phyloP scores from a whole-genome alignment of 1,284 basidiomycete genomes.

The Irpex sp. region DNA sequence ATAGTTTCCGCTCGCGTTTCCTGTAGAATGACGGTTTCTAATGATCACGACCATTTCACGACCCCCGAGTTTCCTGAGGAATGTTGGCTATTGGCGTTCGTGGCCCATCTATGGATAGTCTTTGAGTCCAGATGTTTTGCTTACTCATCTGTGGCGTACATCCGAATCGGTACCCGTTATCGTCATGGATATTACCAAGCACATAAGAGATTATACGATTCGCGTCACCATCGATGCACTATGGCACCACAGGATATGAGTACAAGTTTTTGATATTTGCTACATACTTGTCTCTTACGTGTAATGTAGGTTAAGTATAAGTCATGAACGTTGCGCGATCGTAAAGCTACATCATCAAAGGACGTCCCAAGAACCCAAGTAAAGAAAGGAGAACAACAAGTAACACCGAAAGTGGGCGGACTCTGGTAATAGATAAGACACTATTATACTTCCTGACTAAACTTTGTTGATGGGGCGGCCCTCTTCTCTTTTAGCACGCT shows the following conservation, averaged over 20 bases:
- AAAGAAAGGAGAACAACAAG: neutral
- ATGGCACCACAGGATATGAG: neutral
- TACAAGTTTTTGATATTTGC: neutral
- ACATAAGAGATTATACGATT: no score
- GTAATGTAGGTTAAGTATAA: no score
- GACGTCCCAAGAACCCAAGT: neutral
- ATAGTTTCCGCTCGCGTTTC: neutral
- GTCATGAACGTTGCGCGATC: no score
- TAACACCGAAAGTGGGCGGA: neutral
- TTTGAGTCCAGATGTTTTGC: no score
- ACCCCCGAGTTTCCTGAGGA: neutral
- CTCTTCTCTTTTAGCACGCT: neutral
- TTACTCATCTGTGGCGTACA: no score
- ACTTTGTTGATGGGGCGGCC: slow-evolving; percentile 1
- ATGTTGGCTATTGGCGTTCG: no score
- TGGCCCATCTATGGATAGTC: no score
- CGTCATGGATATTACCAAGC: neutral
- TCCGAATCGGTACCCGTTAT: neutral
- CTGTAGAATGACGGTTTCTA: neutral
- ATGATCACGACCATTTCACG: neutral
- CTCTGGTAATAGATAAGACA: neutral
- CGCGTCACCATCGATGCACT: no score
- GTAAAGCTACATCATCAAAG: no score
- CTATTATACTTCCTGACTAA: neutral
- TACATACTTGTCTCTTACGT: no score